phyloP scores from a whole-genome alignment of 345 rosid species.

The Eucalyptus marginata region DNA sequence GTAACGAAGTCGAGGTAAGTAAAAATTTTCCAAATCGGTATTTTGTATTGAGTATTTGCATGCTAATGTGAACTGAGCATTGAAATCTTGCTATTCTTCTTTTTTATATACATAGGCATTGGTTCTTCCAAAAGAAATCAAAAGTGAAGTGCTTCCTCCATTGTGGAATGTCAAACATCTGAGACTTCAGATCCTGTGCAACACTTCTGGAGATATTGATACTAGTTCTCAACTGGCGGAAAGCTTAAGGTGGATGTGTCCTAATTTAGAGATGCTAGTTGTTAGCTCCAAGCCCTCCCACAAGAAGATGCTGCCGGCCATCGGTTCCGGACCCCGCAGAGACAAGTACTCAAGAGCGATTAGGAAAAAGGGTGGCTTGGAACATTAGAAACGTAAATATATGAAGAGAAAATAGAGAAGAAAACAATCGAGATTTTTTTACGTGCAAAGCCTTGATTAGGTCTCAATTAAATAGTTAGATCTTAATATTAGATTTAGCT shows the following conservation, averaged over 20 bases:
- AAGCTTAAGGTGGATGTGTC: background rate
- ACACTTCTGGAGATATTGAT: background rate
- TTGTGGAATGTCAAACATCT: background rate
- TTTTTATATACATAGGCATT: background rate
- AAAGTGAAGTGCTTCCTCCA: background rate
- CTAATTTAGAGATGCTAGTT: background rate
- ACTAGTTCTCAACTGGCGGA: background rate
- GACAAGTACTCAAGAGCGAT: background rate
- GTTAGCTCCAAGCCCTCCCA: background rate
- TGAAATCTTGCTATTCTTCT: background rate
- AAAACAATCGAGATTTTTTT: too few species aligned
- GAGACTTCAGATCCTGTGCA: background rate
- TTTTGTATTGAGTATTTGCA: background rate
- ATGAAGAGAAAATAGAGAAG: too few species aligned
- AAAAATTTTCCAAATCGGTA: background rate
- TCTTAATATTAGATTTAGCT: too few species aligned
- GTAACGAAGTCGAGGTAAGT: background rate
- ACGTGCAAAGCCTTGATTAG: too few species aligned
- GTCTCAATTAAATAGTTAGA: too few species aligned
- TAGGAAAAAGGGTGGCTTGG: background rate
- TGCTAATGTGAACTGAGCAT: fast-evolving
- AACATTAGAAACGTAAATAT: background rate
- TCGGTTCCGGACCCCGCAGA: background rate
- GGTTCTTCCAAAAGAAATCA: background rate
- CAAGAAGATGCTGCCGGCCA: background rate